A percentile compares a stretch with the other conserved stretches of the same genome.
Evolutionary conservation across 2,329 filamentous ascomycete species (phyloP).

Genomic region (Beauveria sp.): DNA sequence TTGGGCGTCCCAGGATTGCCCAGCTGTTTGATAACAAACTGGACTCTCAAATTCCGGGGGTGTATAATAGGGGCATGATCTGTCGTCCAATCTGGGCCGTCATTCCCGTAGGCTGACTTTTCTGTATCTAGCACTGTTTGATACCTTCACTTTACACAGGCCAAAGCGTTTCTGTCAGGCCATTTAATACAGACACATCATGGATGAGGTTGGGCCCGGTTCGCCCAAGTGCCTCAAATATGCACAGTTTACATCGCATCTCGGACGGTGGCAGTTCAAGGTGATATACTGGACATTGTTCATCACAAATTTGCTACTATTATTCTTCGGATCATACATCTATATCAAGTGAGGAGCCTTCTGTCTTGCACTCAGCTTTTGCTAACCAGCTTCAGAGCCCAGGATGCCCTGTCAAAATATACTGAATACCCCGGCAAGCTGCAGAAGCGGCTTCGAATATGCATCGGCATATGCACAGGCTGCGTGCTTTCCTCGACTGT

Average conservation of each 20-base stretch:
- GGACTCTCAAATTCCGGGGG: not conserved
- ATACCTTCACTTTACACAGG: not conserved
- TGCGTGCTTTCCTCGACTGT: constrained; percentile 38
- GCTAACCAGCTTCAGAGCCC: constrained; percentile 19
- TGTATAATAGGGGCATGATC: not conserved
- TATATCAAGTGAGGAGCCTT: constrained; percentile 28
- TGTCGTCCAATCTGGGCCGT: not conserved
- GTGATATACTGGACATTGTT: constrained; percentile 41
- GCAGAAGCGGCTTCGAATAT: constrained; percentile 29
- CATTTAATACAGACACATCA: not conserved
- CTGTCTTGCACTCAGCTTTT: too few species aligned
- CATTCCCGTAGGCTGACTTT: not conserved
- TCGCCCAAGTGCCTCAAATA: constrained; percentile 25
- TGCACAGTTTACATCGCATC: constrained; percentile 35
- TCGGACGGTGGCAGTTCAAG: constrained; percentile 35
- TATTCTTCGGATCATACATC: constrained; percentile 36
- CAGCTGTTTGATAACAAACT: not conserved
- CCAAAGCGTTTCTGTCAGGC: not conserved
- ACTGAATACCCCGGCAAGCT: constrained; percentile 24
- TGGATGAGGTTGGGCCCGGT: constrained; percentile 10
- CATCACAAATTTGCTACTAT: constrained; percentile 32
- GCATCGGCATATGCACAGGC: constrained; percentile 34
- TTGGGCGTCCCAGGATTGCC: not conserved
- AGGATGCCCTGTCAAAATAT: constrained; percentile 29
- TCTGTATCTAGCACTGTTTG: not conserved